phyloP scores from a whole-genome alignment of 345 rosid species.

The Camelina hispida region DNA sequence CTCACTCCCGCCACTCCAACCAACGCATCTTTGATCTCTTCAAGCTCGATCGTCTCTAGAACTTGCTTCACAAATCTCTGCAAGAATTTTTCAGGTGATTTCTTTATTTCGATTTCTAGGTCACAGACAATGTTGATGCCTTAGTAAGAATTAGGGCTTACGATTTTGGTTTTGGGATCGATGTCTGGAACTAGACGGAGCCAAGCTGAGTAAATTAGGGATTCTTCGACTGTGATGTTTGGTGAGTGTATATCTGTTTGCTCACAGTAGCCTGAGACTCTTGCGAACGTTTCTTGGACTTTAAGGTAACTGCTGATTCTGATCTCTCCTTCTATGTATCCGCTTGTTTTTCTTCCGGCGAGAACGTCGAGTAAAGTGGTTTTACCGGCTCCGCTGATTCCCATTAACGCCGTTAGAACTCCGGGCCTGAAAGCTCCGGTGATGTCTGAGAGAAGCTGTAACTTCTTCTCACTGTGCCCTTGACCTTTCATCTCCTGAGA shows the following conservation, averaged over 20 bases:
- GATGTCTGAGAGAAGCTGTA: constrained; percentile 67
- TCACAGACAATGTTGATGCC: constrained; percentile 12
- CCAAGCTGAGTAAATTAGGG: constrained; percentile 79
- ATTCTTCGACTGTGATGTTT: constrained; percentile 70
- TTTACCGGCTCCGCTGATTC: constrained; percentile 91
- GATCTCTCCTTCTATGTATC: constrained; percentile 74
- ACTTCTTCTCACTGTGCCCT: constrained; percentile 53
- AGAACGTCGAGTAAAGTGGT: constrained; percentile 89
- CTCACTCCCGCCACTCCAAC: constrained; percentile 67
- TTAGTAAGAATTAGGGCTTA: neutral
- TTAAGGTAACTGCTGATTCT: constrained; percentile 70
- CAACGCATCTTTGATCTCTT: constrained; percentile 64
- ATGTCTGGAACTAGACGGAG: constrained; percentile 69
- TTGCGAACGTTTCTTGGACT: constrained; percentile 77
- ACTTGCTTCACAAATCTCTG: constrained; percentile 80
- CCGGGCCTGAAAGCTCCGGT: constrained; percentile 80
- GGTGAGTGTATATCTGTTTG: constrained; percentile 86
- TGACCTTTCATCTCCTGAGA: constrained; percentile 62
- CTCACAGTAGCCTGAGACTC: constrained; percentile 86
- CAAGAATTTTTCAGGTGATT: constrained; percentile 1
- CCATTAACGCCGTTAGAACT: constrained; percentile 82
- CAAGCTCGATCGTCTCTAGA: constrained; percentile 74
- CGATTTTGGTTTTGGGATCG: constrained; percentile 60
- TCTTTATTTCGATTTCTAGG: neutral
- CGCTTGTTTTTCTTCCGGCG: constrained; percentile 81